Percentiles rank a stretch among this genome's conserved stretches.
Evolutionary conservation across 176 grass and related monocot species (phyloP).

Genomic region (Ensete ventricosum): DNA sequence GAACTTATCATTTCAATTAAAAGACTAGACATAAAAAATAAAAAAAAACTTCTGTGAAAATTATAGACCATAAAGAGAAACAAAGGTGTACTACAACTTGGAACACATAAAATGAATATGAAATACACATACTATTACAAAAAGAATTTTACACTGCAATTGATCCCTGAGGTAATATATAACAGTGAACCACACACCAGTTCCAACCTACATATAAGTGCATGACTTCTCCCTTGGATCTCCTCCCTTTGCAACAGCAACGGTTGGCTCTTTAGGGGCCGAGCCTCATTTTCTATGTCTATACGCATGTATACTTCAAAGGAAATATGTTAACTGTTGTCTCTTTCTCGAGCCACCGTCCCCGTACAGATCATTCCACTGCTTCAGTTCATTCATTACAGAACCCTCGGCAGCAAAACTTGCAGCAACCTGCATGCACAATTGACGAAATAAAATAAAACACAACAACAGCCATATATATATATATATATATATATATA

Average conservation of each 20-base stretch:
- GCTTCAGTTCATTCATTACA: constrained; percentile 83
- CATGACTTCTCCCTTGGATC: background rate
- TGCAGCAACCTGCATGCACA: constrained; percentile 51
- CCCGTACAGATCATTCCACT: constrained; percentile 82
- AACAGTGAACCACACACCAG: too few species aligned
- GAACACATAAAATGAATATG: background rate
- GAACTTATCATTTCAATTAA: too few species aligned
- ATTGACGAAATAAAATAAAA: background rate
- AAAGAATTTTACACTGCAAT: too few species aligned
- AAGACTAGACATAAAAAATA: too few species aligned
- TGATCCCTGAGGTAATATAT: too few species aligned
- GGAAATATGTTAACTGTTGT: constrained; percentile 83
- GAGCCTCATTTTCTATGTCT: background rate
- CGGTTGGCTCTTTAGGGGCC: background rate
- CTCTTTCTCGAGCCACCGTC: constrained; percentile 92
- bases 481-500: too few species aligned
- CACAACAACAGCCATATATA: background rate
- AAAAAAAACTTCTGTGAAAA: too few species aligned
- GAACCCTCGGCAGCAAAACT: constrained; percentile 74
- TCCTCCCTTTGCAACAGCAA: background rate
- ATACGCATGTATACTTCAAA: constrained; percentile 27
- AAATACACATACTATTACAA: background rate
- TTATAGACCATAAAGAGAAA: too few species aligned
- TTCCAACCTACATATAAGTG: too few species aligned
- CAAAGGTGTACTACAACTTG: too few species aligned